Conservation (phyloP, 2,329 filamentous ascomycete genomes). For the Metarhizium robertsii region DNA sequence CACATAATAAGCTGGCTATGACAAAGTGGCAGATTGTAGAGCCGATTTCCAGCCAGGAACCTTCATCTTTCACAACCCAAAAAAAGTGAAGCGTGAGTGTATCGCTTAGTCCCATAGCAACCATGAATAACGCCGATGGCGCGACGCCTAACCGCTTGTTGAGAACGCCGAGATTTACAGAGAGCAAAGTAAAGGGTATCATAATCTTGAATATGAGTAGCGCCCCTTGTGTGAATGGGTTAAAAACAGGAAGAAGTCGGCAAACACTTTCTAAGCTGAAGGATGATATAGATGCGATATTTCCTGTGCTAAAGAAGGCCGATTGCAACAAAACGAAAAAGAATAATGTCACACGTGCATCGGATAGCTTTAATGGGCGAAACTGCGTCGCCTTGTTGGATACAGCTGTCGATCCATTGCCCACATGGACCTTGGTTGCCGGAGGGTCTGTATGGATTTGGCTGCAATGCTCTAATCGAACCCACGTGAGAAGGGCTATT, state of each 20-base stretch:
- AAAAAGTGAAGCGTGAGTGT: conserved; percentile 93
- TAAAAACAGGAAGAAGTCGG: conserved; percentile 83
- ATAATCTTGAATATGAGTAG: conserved; percentile 83
- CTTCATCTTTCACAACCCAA: conserved; percentile 93
- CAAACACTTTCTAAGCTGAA: conserved; percentile 89
- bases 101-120: conserved; percentile 86
- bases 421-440: not conserved
- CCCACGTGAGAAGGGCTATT: conserved; percentile 75
- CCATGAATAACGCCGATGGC: conserved; percentile 84
- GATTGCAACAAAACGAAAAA: conserved; percentile 93
- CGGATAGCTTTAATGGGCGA: conserved; percentile 68
- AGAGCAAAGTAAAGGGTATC: conserved; percentile 87
- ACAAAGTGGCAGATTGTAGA: conserved; percentile 93
- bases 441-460: not conserved
- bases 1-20: conserved; percentile 83
- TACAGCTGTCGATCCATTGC: conserved; percentile 14
- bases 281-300: conserved; percentile 85
- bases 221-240: conserved; percentile 84
- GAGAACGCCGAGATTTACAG: conserved; percentile 82
- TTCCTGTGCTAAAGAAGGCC: conserved; percentile 94
- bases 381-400: too few relatives aligned
- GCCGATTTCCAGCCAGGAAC: conserved; percentile 94
- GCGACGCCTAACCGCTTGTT: conserved; percentile 78
- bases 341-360: conserved; percentile 82
- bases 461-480: conserved; percentile 45